Evolutionary conservation across 768 basidiomycete genomes (phyloP).

Genomic region (Xanthoconium purpureum): DNA sequence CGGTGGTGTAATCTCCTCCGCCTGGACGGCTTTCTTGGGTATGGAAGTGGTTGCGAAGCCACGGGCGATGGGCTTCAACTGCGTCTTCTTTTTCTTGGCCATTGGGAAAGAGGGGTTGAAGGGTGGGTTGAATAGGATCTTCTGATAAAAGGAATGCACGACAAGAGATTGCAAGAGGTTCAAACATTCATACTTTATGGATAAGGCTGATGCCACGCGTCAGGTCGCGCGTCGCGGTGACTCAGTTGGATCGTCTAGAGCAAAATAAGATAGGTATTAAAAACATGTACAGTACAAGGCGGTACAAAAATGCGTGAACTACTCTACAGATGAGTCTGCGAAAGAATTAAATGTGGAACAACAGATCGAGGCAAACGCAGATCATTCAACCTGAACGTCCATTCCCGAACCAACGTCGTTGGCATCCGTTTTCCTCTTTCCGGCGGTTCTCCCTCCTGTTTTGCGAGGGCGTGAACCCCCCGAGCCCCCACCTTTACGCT

Average conservation of each 20-base stretch:
- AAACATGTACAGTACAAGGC: conserved; percentile 30
- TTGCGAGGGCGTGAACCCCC: conserved; percentile 27
- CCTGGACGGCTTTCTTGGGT: conserved; percentile 62
- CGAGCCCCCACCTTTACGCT: conserved; percentile 29
- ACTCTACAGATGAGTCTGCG: conserved; percentile 30
- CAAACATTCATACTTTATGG: no score
- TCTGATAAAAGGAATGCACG: neutral
- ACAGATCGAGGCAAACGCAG: conserved; percentile 8
- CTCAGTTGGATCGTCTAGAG: neutral
- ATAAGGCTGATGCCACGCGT: neutral
- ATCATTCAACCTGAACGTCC: conserved; percentile 29
- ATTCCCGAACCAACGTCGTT: conserved; percentile 26
- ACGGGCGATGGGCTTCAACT: conserved; percentile 68
- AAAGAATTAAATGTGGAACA: conserved; percentile 10
- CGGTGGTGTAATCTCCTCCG: conserved; percentile 23
- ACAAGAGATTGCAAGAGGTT: neutral
- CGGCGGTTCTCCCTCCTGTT: conserved; percentile 29
- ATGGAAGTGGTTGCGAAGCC: conserved; percentile 83
- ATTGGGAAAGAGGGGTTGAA: conserved; percentile 33
- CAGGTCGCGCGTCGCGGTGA: neutral
- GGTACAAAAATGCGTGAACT: conserved; percentile 27
- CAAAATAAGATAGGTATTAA: conserved; percentile 24
- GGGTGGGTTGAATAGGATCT: neutral
- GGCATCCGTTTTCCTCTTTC: conserved; percentile 31
- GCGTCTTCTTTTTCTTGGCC: conserved; percentile 85